These are phyloP conservation scores for Zymoseptoria crescenta DNA, from an alignment of 2,329 filamentous ascomycete genomes.

Conservation along the genomic window DNA sequence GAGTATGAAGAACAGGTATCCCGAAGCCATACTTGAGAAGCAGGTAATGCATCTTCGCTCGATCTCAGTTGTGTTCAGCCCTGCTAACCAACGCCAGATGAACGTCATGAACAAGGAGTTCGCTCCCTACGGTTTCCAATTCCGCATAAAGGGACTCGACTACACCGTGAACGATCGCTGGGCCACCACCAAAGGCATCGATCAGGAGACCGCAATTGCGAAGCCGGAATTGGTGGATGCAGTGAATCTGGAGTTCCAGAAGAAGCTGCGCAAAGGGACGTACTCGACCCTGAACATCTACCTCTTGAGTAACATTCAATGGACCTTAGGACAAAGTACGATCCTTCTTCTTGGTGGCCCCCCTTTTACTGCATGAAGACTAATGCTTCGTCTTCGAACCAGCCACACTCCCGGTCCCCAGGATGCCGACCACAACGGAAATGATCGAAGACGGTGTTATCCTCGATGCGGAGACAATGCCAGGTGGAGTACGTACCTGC, in stretches of 20 bases:
- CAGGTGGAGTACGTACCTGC: neutral
- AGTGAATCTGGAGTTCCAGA: neutral
- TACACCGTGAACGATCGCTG: neutral
- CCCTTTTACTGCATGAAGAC: neutral
- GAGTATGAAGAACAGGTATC: constrained; percentile 28
- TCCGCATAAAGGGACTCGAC: constrained; percentile 22
- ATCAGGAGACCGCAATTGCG: constrained; percentile 31
- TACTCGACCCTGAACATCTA: neutral
- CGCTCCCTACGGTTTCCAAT: constrained; percentile 41
- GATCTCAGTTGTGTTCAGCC: neutral
- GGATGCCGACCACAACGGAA: neutral
- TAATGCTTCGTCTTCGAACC: neutral
- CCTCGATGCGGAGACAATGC: neutral
- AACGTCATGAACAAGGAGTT: constrained; percentile 33
- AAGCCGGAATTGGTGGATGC: neutral
- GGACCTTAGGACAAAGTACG: neutral
- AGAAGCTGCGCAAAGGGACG: neutral
- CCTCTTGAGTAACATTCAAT: neutral
- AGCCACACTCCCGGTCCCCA: too few species aligned
- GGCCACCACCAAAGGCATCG: constrained; percentile 26
- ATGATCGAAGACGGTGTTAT: neutral
- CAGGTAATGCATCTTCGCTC: constrained; percentile 15
- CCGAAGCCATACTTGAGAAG: constrained; percentile 28
- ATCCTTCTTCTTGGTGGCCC: neutral
- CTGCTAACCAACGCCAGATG: constrained; percentile 5